Evolutionary conservation across 2,329 filamentous ascomycete species (phyloP), one percentile per base, ranked within the genome.

Genomic region (Nigrospora sphaerica): DNA sequence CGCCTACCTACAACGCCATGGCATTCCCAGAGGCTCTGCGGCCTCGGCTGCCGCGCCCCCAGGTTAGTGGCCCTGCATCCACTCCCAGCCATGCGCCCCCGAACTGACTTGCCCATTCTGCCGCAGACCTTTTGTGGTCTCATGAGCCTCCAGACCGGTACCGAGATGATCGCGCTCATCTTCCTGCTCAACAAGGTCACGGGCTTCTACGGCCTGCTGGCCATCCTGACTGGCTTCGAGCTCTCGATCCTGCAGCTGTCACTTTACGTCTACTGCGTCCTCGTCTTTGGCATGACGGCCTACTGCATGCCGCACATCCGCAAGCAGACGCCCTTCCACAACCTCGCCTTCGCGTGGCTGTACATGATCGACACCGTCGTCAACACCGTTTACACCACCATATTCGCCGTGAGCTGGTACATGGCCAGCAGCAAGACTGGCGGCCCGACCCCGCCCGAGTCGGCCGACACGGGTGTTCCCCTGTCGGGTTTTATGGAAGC

Each of bases 171-270:
- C 58, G 83, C 86, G 5, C 75, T 93, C 51, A 83, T 86, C 12
- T 80, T 95, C 53, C 76, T 95, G 46, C 84, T 96, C 70, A 96
- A 96, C 76, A 95, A 95, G 68, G 80, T 91, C 55, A 92, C 88
- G 42, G 91, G 90, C 48, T 75, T 95, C 55, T 96, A 95, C 67
- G 91, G 91, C 54, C 76, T 96, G 38, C 83, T 96, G 55, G 90
- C 91, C 49, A 79, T 95, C 55, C 74, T 95, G 53, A 95, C 91
- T 19, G 92, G 92, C 62, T 90, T 88, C 66, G 75, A 85, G 56
- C 81, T 95, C 52, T 91, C 88, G 45, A 75, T 83, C 31, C 77
- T 93, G 19, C 92, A 96, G 67, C 77, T 95, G 47, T 87, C 86
- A 48, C 93, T 95, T 76, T 96, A 95, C 74, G 76, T 95, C 42